Percentiles rank a stretch among this genome's conserved stretches.
phyloP scores from a whole-genome alignment of 2,329 filamentous ascomycete species.

The Apiospora rasikravindrae region DNA sequence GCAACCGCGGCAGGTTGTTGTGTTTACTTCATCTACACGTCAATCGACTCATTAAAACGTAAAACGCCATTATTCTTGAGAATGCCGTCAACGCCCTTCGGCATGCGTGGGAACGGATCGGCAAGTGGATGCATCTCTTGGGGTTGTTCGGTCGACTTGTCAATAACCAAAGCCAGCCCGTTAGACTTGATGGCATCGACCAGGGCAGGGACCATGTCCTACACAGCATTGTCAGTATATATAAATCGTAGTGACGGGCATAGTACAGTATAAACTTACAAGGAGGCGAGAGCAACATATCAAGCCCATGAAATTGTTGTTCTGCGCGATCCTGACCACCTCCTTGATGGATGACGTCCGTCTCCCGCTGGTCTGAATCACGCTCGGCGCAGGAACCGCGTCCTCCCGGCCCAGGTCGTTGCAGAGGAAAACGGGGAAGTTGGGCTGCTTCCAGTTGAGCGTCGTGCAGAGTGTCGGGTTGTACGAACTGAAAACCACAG shows the following conservation, averaged over 20 bases:
- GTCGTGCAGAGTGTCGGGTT: conserved; percentile 90
- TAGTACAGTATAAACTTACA: conserved; percentile 58
- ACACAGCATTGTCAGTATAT: conserved; percentile 31
- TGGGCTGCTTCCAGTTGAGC: conserved; percentile 98
- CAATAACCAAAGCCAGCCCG: conserved; percentile 88
- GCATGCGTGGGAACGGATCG: conserved; percentile 65
- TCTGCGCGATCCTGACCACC: conserved; percentile 87
- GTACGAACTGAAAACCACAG: conserved; percentile 93
- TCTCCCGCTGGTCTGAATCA: conserved; percentile 64
- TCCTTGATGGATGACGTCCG: conserved; percentile 90
- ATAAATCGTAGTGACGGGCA: neutral
- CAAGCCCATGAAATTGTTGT: conserved; percentile 98
- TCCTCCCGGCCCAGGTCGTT: conserved; percentile 82
- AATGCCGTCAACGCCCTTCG: conserved; percentile 85
- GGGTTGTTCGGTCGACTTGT: conserved; percentile 70
- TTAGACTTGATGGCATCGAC: conserved; percentile 94
- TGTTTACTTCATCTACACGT: conserved; percentile 53
- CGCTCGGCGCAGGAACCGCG: conserved; percentile 42
- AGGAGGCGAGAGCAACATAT: conserved; percentile 87
- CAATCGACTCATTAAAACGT: conserved; percentile 91
- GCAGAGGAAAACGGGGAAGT: conserved; percentile 94
- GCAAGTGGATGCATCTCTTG: conserved; percentile 45
- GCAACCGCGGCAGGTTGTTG: neutral
- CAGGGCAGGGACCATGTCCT: conserved; percentile 93
- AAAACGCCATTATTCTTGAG: conserved; percentile 86